Conservation (phyloP, 345 rosid genomes). For the Arabidopsis suecica region DNA sequence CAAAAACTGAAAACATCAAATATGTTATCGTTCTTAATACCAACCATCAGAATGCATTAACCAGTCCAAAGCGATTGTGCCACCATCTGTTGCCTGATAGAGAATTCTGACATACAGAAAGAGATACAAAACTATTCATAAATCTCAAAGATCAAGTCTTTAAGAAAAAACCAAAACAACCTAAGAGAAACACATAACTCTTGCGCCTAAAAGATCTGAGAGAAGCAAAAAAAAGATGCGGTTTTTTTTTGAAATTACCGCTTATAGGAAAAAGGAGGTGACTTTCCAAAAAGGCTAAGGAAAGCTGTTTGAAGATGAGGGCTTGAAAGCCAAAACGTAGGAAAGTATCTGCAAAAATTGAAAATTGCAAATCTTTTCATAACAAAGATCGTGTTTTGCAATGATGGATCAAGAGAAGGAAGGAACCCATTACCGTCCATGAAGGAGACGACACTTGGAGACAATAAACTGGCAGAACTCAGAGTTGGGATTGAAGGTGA, state of each 20-base stretch:
- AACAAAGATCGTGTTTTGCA: neutral
- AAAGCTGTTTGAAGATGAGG: slow-evolving; percentile 80
- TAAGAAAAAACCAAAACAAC: neutral
- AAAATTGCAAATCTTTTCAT: slow-evolving; percentile 3
- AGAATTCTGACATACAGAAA: slow-evolving; percentile 54
- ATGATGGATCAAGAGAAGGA: neutral
- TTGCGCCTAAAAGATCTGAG: slow-evolving; percentile 7
- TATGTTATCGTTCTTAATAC: neutral
- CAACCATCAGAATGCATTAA: slow-evolving; percentile 68
- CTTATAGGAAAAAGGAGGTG: slow-evolving; percentile 68
- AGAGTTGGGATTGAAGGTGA: slow-evolving; percentile 58
- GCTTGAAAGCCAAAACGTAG: slow-evolving; percentile 90
- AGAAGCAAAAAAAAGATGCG: neutral
- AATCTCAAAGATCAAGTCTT: neutral
- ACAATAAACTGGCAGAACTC: slow-evolving; percentile 58
- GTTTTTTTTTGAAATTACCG: slow-evolving; percentile 52
- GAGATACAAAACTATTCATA: neutral
- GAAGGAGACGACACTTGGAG: slow-evolving; percentile 73
- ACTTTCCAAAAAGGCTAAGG: slow-evolving; percentile 69
- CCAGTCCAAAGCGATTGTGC: slow-evolving; percentile 95
- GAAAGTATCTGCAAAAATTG: slow-evolving; percentile 59
- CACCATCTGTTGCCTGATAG: slow-evolving; percentile 83
- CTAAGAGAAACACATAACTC: neutral
- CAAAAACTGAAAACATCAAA: slow-evolving; percentile 2
- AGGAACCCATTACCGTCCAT: slow-evolving; percentile 55